Conservation (phyloP, 2,329 filamentous ascomycete genomes). For the Colletotrichum higginsianum region DNA sequence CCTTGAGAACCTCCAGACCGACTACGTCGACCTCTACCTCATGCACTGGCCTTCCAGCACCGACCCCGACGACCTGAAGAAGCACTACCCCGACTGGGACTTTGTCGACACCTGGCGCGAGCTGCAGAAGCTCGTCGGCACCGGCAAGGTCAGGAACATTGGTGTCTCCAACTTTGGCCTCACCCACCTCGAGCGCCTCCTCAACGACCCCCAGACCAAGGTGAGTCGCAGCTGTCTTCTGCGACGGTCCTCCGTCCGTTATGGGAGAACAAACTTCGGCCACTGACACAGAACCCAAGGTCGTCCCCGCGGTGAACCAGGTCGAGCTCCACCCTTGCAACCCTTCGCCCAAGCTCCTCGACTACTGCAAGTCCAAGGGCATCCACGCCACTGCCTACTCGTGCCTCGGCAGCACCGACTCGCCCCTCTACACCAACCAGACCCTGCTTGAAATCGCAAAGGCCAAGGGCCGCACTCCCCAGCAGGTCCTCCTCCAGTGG, state of each 20-base stretch:
- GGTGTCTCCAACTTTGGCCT: constrained; percentile 91
- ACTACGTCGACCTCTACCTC: constrained; percentile 80
- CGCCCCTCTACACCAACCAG: constrained; percentile 77
- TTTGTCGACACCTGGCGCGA: constrained; percentile 85
- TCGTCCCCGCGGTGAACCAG: constrained; percentile 81
- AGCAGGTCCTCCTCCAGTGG: constrained; percentile 86
- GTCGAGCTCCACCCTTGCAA: constrained; percentile 86
- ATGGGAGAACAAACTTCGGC: too few relatives aligned
- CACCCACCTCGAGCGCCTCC: constrained; percentile 82
- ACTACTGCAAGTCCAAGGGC: constrained; percentile 79
- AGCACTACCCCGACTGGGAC: constrained; percentile 83
- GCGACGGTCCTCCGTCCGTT: too few relatives aligned
- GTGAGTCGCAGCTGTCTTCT: constrained; percentile 52
- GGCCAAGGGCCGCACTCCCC: constrained; percentile 76
- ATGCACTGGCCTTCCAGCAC: constrained; percentile 81
- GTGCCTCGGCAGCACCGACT: constrained; percentile 80
- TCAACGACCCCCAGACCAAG: constrained; percentile 76
- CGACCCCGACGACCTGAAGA: constrained; percentile 73
- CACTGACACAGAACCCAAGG: constrained; percentile 50
- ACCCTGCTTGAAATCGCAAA: constrained; percentile 75
- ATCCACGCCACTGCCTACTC: constrained; percentile 85
- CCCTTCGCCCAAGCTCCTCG: constrained; percentile 84
- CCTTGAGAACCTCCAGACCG: constrained; percentile 71
- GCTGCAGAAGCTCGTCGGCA: constrained; percentile 78
- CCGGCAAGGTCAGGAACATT: constrained; percentile 83